Base-by-base conservation (phyloP, 169 alveolate genomes). In the Cryptosporidium ryanae region DNA sequence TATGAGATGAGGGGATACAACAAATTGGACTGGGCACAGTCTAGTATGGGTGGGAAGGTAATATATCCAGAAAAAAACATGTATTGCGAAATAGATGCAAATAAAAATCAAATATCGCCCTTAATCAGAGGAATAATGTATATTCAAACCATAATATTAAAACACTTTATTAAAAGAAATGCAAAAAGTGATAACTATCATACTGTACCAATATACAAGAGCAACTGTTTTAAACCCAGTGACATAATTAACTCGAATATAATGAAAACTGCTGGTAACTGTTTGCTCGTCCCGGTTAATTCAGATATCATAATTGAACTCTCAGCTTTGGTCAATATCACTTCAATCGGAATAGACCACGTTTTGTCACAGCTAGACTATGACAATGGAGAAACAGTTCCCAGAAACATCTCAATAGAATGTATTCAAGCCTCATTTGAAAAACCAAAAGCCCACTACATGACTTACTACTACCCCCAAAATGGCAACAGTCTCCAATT, bases 1-100 rank as follows among this genome's bases (percentile, higher is more conserved):
- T 46, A 44, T 1, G 87, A 76, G 1, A 55, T 76, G 71, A 57
- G 59, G 23, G 87, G 71, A 10, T 44, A 29, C 12, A 38, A n/a
- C 23, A 27, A 21, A 61, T 27, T 76, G 12, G 87, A 76, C 23
- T 76, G 87, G 87, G 87, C 87, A 5, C 87, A 76, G 38, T 55
- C 71, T 3, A 59, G 76, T 27, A 59, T 76, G 71, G 87, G 87
- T 32, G 71, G 87, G 13, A 59, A 76, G 23, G 76, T 76, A 43
- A 34, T 61, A 13, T 23, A 38, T 12, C 87, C 87, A 10, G 63
- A 17, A 76, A 59, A 27, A 32, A 76, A 76, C 49, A 57, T 57
- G 21, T 59, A 18, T 27, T 76, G 87, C 46, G 3, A 52, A 38
- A 44, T 18, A 32, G 18, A 43, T 0, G 32, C 2, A 43, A 31